A percentile compares a stretch with the other conserved stretches of the same genome.
phyloP scores from a whole-genome alignment of 116 monocot species.

The Posidonia oceanica region DNA sequence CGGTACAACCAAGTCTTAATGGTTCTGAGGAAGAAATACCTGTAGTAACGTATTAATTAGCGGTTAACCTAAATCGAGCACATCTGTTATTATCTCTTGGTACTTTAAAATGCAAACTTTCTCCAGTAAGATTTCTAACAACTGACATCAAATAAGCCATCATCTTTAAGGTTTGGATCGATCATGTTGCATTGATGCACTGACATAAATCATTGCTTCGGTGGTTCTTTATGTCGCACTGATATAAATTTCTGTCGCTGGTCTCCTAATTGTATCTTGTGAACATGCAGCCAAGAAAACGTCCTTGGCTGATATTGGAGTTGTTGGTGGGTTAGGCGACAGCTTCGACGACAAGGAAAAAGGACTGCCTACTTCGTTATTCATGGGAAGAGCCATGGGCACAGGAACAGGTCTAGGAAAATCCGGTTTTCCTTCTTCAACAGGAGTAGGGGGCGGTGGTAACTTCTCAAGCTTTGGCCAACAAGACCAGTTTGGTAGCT shows the following conservation, averaged over 20 bases:
- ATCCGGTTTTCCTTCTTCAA: slow-evolving; percentile 21
- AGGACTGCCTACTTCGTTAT: slow-evolving; percentile 10
- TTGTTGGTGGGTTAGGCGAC: slow-evolving; percentile 51
- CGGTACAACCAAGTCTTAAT: no score
- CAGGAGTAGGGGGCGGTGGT: slow-evolving; percentile 12
- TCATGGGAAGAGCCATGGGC: slow-evolving; percentile 45
- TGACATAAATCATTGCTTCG: neutral
- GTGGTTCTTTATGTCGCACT: neutral
- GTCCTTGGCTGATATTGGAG: slow-evolving; percentile 62
- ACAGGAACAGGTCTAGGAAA: slow-evolving; percentile 37
- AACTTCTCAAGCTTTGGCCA: slow-evolving; percentile 15
- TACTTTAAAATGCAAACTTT: no score
- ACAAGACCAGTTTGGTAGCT: slow-evolving; percentile 31
- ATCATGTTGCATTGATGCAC: neutral
- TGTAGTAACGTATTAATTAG: no score
- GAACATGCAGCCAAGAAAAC: slow-evolving; percentile 56
- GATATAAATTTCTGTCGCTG: neutral
- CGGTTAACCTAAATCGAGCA: no score
- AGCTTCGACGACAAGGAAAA: slow-evolving; percentile 37
- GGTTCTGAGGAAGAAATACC: no score
- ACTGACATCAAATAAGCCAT: no score
- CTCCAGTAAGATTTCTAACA: no score
- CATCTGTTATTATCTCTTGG: no score
- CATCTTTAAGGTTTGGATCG: neutral
- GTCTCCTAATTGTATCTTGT: neutral